These are phyloP conservation scores for Camelina laxa DNA, from an alignment of 345 rosid species.

Conservation along the genomic window DNA sequence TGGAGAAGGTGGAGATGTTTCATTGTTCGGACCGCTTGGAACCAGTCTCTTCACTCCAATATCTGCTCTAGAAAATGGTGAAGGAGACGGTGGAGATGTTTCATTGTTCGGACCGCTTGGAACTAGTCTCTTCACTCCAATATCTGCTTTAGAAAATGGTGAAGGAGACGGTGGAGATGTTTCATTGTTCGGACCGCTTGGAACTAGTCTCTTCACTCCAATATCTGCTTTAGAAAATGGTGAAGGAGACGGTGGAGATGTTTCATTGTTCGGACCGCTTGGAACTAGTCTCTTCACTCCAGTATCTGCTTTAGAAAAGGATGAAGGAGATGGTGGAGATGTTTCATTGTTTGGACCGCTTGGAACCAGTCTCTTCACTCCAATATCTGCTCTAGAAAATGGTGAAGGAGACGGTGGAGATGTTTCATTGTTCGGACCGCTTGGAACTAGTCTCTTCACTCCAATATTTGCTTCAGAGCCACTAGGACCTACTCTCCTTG, in stretches of 20 bases:
- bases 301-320: no score
- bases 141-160: not conserved
- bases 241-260: not conserved
- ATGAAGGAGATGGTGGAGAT: not conserved
- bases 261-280: not conserved
- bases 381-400: not conserved
- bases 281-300: not conserved
- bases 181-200: not conserved
- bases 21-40: not conserved
- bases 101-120: not conserved
- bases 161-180: conserved; percentile 9
- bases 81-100: not conserved
- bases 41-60: not conserved
- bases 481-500: not conserved
- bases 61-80: not conserved
- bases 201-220: not conserved
- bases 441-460: not conserved
- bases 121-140: not conserved
- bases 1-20: not conserved
- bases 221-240: not conserved
- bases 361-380: not conserved
- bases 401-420: not conserved
- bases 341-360: not conserved
- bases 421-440: not conserved
- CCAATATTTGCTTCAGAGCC: not conserved